Conservation (phyloP, 345 rosid genomes). For the Citrus sp. region DNA sequence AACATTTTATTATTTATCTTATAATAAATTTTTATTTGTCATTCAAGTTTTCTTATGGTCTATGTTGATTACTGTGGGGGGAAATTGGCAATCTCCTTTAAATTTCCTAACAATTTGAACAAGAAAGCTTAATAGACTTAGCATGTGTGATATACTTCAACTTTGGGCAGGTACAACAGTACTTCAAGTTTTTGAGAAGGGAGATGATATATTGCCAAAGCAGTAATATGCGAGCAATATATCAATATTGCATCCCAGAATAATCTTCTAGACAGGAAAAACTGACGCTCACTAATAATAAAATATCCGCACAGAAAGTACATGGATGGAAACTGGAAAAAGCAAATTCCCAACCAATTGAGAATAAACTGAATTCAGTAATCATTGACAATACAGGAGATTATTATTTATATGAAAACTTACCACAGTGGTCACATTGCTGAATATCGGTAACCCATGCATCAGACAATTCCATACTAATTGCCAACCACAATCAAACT, state of each 20-base stretch:
- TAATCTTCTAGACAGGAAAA: not conserved
- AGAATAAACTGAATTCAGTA: not conserved
- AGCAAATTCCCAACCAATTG: not conserved
- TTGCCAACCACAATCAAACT: conserved; percentile 73
- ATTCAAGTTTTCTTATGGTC: too few species aligned
- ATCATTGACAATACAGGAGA: not conserved
- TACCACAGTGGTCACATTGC: conserved; percentile 65
- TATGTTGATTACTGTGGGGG: too few species aligned
- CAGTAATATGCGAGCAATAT: not conserved
- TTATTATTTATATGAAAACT: conserved; percentile 32
- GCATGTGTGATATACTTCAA: not conserved
- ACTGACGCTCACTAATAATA: too few species aligned
- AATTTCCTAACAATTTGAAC: not conserved
- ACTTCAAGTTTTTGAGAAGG: not conserved
- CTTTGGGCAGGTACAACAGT: not conserved
- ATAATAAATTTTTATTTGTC: too few species aligned
- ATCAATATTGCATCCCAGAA: not conserved
- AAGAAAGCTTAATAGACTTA: not conserved
- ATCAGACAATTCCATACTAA: conserved; percentile 67
- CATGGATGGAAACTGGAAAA: not conserved
- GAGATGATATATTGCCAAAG: not conserved
- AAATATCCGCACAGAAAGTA: not conserved
- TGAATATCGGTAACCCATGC: conserved; percentile 77
- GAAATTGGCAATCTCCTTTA: too few species aligned
- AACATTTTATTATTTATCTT: too few species aligned